Evolutionary conservation across 2,329 filamentous ascomycete species (phyloP).

Genomic region (Penicillium sp.): DNA sequence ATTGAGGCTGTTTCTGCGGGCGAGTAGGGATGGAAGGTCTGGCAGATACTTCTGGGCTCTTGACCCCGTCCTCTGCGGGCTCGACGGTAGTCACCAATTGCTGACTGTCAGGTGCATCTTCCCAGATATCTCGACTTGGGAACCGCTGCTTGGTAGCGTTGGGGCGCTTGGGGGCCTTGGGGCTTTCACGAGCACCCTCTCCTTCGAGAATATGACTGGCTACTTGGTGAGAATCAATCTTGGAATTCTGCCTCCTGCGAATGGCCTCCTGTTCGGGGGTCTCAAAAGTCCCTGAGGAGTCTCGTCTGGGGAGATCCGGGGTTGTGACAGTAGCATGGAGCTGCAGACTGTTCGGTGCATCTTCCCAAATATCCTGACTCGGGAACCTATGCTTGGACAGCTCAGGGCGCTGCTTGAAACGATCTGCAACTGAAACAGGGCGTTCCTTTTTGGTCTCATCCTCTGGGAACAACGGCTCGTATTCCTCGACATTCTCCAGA

Average conservation of each 20-base stretch:
- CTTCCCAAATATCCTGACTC: slow-evolving; percentile 96
- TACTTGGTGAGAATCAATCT: slow-evolving; percentile 38
- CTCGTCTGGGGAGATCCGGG: slow-evolving; percentile 61
- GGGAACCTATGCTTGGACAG: slow-evolving; percentile 72
- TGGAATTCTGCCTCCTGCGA: slow-evolving; percentile 42
- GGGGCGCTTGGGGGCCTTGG: slow-evolving; percentile 46
- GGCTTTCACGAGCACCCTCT: slow-evolving; percentile 22
- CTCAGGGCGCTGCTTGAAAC: slow-evolving; percentile 55
- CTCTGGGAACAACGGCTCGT: slow-evolving; percentile 88
- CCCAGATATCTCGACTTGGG: slow-evolving; percentile 91
- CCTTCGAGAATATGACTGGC: slow-evolving; percentile 35
- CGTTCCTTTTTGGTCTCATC: slow-evolving; percentile 64
- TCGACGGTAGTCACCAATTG: slow-evolving; percentile 69
- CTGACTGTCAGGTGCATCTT: slow-evolving; percentile 83
- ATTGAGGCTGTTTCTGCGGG: slow-evolving; percentile 35
- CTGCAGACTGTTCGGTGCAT: slow-evolving; percentile 82
- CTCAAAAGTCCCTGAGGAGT: slow-evolving; percentile 43
- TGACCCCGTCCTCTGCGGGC: slow-evolving; percentile 54
- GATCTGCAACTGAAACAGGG: slow-evolving; percentile 53
- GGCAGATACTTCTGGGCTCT: slow-evolving; percentile 35
- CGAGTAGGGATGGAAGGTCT: slow-evolving; percentile 37
- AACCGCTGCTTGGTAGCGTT: slow-evolving; percentile 66
- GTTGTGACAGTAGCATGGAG: slow-evolving; percentile 78
- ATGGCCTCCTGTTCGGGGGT: slow-evolving; percentile 51
- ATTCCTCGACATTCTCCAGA: slow-evolving; percentile 85